Evolutionary conservation across 1,284 basidiomycete genomes (phyloP), one percentile per base, ranked within the genome.

Genomic region (Melampsora larici-populina): DNA sequence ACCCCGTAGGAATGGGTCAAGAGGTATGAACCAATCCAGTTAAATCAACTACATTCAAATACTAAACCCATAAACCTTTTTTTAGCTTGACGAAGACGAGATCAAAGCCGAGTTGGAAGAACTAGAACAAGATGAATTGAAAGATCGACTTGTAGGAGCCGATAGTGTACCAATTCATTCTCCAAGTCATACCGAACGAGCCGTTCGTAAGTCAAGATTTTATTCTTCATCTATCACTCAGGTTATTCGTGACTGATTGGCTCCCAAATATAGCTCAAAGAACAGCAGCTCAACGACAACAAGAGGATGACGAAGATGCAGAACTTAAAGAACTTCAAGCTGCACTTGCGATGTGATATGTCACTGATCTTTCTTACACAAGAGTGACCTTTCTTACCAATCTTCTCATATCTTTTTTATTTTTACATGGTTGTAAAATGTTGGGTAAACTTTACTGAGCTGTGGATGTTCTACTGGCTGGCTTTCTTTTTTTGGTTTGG

Each of bases 291-390:
- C 85, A 84, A 84, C 84, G 82, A 78, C 85, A 84, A 81, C 84
- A 84, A 82, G 93, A 96, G 83, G 92, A 92, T 84, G 93, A 97
- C 86, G 95, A 98, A 84, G 96, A 95, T 81, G 90, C 89, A 64
- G 91, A 98, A 85, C 89, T 99, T 83, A 89, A 89, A 84, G 90
- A 93, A 84, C 87, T 99, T 81, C 96, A 98, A 86, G 95, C 94
- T 24, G 90, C 90, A 78, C 86, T 97, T 82, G 91, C 94, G 51
- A 93, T 95, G 91, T 95, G 31, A 76, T 36, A 29, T 40, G 4
- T 43, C 24, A 43, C 11, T 43, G 5, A 36, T 43, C 40, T 13
- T 9, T 11, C 13, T 9, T 13, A 7, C 11, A 9, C 1, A 1
- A 9, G 11, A 43, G 40, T 43, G 5, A 43, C 13, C 40, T 13